Conservation (phyloP, 345 rosid species). For the Eucalyptus grandis region DNA sequence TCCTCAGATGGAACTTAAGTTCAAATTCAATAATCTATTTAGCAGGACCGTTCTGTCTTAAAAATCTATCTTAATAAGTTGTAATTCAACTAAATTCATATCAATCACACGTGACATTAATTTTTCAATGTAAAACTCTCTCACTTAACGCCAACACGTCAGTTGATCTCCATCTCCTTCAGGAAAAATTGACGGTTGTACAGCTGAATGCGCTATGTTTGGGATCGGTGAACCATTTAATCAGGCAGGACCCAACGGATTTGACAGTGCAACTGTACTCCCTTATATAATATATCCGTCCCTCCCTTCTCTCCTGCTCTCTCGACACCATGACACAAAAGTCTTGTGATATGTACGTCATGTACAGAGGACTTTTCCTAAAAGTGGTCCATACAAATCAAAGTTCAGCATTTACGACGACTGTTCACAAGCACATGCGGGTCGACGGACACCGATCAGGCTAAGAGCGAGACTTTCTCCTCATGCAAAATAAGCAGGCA, state of each 20-base stretch:
- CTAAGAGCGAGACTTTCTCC: neutral
- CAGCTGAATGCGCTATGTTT: neutral
- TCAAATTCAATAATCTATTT: neutral
- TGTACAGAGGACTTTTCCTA: neutral
- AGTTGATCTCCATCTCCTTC: too few species aligned
- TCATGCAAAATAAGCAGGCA: neutral
- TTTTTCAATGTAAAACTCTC: too few species aligned
- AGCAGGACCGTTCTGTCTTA: neutral
- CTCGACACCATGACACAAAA: neutral
- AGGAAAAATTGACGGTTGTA: neutral
- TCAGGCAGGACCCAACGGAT: neutral
- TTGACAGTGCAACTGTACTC: neutral
- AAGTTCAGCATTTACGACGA: neutral
- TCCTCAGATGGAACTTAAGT: neutral
- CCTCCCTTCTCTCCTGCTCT: neutral
- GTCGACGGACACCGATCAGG: neutral
- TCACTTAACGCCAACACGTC: too few species aligned
- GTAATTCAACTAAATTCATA: neutral
- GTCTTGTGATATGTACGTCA: neutral
- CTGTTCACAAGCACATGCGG: neutral
- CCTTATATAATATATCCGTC: neutral
- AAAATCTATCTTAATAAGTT: neutral
- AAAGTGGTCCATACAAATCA: too few species aligned
- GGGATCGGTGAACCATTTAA: neutral
- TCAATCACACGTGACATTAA: neutral